A percentile compares a stretch with the other conserved stretches of the same genome.
Evolutionary conservation across 352 stramenopile species (phyloP).

Genomic region (Globisporangium polare): DNA sequence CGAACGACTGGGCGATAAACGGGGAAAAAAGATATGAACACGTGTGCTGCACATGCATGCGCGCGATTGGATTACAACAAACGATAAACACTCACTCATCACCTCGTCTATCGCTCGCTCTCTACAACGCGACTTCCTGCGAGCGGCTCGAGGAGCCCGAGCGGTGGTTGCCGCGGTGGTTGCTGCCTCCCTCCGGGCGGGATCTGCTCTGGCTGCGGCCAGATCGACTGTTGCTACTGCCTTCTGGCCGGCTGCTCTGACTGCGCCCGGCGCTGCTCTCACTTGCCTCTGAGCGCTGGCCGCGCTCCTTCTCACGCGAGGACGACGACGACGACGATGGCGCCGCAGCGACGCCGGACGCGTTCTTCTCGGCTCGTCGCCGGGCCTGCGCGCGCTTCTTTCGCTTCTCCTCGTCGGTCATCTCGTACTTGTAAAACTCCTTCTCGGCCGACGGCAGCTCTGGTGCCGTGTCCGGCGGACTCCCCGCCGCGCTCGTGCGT

Average conservation of each 20-base stretch:
- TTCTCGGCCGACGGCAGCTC: conserved; percentile 50
- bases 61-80: conserved; percentile 7
- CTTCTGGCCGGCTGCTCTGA: conserved; percentile 9
- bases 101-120: neutral
- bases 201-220: conserved; percentile 20
- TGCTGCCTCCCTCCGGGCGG: conserved; percentile 23
- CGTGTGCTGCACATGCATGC: neutral
- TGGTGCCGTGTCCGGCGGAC: conserved; percentile 12
- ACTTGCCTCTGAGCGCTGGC: conserved; percentile 6
- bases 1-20: too few relatives aligned
- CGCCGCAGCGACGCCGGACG: conserved; percentile 14
- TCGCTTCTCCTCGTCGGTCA: conserved; percentile 75
- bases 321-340: conserved; percentile 4
- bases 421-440: conserved; percentile 80
- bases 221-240: conserved; percentile 17
- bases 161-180: conserved; percentile 15
- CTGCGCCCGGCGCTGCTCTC: conserved; percentile 14
- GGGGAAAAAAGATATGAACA: neutral
- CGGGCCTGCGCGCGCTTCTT: conserved; percentile 63
- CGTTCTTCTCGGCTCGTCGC: conserved; percentile 63
- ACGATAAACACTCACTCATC: conserved; percentile 10
- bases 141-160: conserved; percentile 23
- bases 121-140: conserved; percentile 27
- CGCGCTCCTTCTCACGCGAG: conserved; percentile 9
- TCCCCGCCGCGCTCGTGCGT: conserved; percentile 21